A percentile compares a stretch with the other conserved stretches of the same genome.
phyloP scores from a whole-genome alignment of 257 asterid species.

The Sherardia arvensis region DNA sequence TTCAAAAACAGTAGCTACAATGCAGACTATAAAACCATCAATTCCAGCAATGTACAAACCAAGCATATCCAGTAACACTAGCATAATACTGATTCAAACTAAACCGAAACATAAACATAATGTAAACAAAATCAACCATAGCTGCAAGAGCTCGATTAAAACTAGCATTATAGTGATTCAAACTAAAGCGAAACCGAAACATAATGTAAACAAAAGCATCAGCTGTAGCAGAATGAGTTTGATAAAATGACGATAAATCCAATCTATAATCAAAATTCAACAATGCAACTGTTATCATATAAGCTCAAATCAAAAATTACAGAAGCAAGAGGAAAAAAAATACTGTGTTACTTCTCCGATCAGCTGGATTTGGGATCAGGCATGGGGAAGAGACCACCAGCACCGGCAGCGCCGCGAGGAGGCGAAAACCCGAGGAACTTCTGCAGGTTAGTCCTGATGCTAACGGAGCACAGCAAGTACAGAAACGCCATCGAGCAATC shows the following conservation, averaged over 20 bases:
- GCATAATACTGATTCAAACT: not conserved
- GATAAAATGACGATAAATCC: not conserved
- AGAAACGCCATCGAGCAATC: slow-evolving; percentile 97
- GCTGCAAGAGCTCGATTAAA: too few species aligned
- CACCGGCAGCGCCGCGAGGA: slow-evolving; percentile 96
- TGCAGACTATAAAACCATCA: not conserved
- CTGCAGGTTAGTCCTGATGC: slow-evolving; percentile 92
- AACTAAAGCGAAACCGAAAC: not conserved
- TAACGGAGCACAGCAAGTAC: slow-evolving; percentile 78
- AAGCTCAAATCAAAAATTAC: not conserved
- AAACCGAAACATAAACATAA: not conserved
- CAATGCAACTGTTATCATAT: not conserved
- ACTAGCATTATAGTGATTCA: not conserved
- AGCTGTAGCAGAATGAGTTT: not conserved
- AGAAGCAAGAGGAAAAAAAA: not conserved
- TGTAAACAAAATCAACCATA: not conserved
- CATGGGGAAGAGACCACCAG: slow-evolving; percentile 76
- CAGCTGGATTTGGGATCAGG: slow-evolving; percentile 70
- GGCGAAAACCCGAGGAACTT: slow-evolving; percentile 91
- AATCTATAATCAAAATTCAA: not conserved
- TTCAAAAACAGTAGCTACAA: not conserved
- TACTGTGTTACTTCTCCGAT: slow-evolving; percentile 6
- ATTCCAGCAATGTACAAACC: not conserved
- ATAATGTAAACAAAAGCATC: not conserved
- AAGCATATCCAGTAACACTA: not conserved